Conservation (phyloP, 2,329 filamentous ascomycete genomes). For the Epichloe elymi region DNA sequence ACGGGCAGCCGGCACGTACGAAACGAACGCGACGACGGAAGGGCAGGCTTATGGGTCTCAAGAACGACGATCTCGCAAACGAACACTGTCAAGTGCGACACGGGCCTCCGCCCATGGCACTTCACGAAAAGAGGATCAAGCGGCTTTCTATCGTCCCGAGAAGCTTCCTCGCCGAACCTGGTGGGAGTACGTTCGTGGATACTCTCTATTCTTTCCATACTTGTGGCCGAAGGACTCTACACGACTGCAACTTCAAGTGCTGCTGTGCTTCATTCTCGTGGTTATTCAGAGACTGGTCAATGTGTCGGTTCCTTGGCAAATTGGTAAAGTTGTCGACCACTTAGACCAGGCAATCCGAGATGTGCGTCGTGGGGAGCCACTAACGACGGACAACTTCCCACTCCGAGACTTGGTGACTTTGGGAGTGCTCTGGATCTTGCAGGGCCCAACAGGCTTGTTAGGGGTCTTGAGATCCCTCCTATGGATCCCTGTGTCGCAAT, state of each 20-base stretch:
- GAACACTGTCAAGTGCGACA: slow-evolving; percentile 27
- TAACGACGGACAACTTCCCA: slow-evolving; percentile 22
- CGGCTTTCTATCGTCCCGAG: slow-evolving; percentile 79
- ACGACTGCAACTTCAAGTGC: slow-evolving; percentile 62
- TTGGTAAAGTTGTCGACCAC: slow-evolving; percentile 65
- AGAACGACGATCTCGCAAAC: slow-evolving; percentile 19
- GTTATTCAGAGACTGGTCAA: slow-evolving; percentile 74
- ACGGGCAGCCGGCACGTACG: slow-evolving; percentile 21
- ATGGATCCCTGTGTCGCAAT: slow-evolving; percentile 95
- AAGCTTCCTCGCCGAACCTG: slow-evolving; percentile 79
- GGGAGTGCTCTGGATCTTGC: slow-evolving; percentile 67
- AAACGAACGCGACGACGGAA: slow-evolving; percentile 21
- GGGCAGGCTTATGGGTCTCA: slow-evolving; percentile 9
- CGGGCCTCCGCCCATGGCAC: slow-evolving; percentile 16
- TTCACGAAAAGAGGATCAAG: slow-evolving; percentile 43
- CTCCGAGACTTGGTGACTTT: slow-evolving; percentile 22
- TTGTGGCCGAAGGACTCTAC: slow-evolving; percentile 79
- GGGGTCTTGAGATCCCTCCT: slow-evolving; percentile 70
- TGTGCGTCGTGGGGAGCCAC: slow-evolving; percentile 26
- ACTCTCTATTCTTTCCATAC: slow-evolving; percentile 90
- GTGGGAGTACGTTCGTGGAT: slow-evolving; percentile 92
- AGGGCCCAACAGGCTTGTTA: slow-evolving; percentile 78
- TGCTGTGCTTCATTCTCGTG: slow-evolving; percentile 72
- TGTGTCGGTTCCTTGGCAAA: slow-evolving; percentile 69
- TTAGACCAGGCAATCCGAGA: slow-evolving; percentile 43